phyloP scores from a whole-genome alignment of 2,329 filamentous ascomycete species.

The Colletotrichum camelliae region DNA sequence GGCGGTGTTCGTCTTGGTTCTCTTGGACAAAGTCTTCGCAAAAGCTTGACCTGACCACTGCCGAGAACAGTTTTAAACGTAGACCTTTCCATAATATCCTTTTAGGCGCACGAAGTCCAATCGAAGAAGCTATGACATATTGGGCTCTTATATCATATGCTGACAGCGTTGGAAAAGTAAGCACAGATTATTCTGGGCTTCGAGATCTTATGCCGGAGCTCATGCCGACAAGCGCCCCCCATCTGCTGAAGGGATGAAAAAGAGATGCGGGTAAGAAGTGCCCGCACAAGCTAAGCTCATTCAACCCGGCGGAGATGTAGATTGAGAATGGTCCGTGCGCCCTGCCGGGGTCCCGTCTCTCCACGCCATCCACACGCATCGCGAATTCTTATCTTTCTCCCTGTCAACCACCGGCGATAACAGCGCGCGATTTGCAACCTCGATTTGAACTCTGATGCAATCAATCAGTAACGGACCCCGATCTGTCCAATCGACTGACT shows the following conservation, averaged over 20 bases:
- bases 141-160: rapidly evolving
- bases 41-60: slow-evolving; percentile 12
- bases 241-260: not conserved
- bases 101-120: rapidly evolving
- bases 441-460: not conserved
- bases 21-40: slow-evolving; percentile 16
- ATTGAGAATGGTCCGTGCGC: slow-evolving; percentile 5
- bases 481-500: not conserved
- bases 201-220: not conserved
- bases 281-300: not conserved
- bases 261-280: not conserved
- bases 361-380: slow-evolving; percentile 19
- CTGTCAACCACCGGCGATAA: slow-evolving; percentile 4
- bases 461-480: not conserved
- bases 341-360: not conserved
- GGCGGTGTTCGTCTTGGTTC: not conserved
- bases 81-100: rapidly evolving
- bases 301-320: slow-evolving; percentile 3
- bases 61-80: not conserved
- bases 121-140: not conserved
- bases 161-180: not conserved
- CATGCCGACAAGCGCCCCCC: not conserved
- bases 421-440: slow-evolving; percentile 4
- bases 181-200: not conserved
- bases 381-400: slow-evolving; percentile 19